Evolutionary conservation across 768 basidiomycete genomes (phyloP).

Genomic region (Hirschioporus abietinus): DNA sequence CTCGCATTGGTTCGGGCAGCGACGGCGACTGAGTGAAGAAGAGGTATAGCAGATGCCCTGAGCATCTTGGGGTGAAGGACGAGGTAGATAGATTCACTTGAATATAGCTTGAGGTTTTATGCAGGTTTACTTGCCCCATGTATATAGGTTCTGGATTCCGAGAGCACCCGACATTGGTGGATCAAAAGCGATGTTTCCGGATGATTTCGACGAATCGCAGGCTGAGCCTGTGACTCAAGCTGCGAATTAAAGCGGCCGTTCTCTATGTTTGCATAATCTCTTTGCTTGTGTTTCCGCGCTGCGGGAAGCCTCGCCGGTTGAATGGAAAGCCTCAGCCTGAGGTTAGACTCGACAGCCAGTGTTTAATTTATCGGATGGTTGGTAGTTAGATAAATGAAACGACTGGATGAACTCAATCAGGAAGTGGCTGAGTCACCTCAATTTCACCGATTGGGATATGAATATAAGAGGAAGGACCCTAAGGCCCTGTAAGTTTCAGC

Average conservation of each 20-base stretch:
- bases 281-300: too few relatives aligned
- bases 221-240: background rate
- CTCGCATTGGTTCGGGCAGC: background rate
- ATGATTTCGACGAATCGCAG: background rate
- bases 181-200: background rate
- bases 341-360: too few relatives aligned
- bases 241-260: background rate
- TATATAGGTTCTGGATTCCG: background rate
- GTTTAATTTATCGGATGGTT: too few relatives aligned
- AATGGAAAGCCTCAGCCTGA: too few relatives aligned
- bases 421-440: too few relatives aligned
- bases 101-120: background rate
- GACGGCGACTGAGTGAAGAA: background rate
- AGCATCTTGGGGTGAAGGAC: background rate
- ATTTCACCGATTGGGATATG: too few relatives aligned
- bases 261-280: too few relatives aligned
- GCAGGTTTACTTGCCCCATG: background rate
- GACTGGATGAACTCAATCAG: too few relatives aligned
- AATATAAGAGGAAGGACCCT: too few relatives aligned
- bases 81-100: background rate
- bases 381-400: too few relatives aligned
- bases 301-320: background rate
- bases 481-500: too few relatives aligned
- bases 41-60: background rate
- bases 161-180: background rate